Percentiles rank a stretch among this genome's conserved stretches.
Conservation (phyloP, 2,329 filamentous ascomycete genomes). For the Torrubiellomyces zombiae region DNA sequence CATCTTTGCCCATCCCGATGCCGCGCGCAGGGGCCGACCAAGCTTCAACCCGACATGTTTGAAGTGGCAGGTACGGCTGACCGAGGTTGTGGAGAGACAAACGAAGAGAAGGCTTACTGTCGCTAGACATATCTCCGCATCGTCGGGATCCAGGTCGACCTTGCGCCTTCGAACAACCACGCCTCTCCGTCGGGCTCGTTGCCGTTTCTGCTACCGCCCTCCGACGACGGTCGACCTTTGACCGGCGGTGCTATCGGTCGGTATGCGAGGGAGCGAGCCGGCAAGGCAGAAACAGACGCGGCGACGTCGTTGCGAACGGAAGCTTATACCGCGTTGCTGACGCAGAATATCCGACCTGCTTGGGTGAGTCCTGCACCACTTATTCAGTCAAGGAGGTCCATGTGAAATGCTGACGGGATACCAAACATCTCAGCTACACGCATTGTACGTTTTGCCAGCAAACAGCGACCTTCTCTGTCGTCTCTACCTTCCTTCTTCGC, state of each 20-base stretch:
- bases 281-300: conserved; percentile 23
- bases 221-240: conserved; percentile 20
- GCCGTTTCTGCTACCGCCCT: conserved; percentile 60
- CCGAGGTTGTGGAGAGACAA: neutral
- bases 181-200: conserved; percentile 78
- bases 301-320: conserved; percentile 42
- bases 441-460: conserved; percentile 56
- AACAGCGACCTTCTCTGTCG: conserved; percentile 53
- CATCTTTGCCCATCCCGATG: conserved; percentile 55
- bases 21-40: conserved; percentile 42
- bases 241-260: conserved; percentile 43
- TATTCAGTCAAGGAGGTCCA: no score
- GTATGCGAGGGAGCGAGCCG: conserved; percentile 39
- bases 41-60: conserved; percentile 88
- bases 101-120: neutral
- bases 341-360: conserved; percentile 63
- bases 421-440: conserved; percentile 47
- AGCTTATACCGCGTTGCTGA: conserved; percentile 63
- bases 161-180: conserved; percentile 72
- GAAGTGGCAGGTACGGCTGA: conserved; percentile 71
- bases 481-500: conserved; percentile 56
- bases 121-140: conserved; percentile 68
- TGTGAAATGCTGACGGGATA: no score
- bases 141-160: conserved; percentile 47
- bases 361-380: conserved; percentile 41